Evolutionary conservation across 306 rosid genomes (phyloP), one percentile per base, ranked within the genome.

Genomic region (Gynostemma pentaphyllum): DNA sequence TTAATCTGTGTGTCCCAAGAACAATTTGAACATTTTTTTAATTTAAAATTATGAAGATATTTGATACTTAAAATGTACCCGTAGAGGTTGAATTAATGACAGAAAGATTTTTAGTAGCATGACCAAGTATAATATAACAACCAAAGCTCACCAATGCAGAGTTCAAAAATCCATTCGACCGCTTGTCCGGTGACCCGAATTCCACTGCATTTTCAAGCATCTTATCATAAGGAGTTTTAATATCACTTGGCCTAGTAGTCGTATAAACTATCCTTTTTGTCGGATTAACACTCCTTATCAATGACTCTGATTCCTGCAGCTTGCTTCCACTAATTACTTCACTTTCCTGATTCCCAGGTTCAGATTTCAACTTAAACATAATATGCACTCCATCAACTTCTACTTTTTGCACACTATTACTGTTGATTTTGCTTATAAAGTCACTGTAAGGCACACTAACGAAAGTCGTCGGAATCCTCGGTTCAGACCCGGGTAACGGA

Each of bases 351-450:
- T 46, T 32, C 56, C 61, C 75, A 0, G 70, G 64, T 41, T 84
- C 95, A 39, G 84, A 70, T 75, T 92, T 92, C 82, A 92, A 68
- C 81, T 88, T 92, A 60, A 86, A 92, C 99, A 81, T 84, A 21
- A 92, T 78, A 62, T 84, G 95, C 34, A 92, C 89, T 53, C 95
- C 97, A 74, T 92, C 99, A 67, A 92, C 99, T 84, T 92, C 94
- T 54, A 88, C 99, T 74, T 92, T 92, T 70, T 82, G 95, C 23
- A 92, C 96, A 71, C 84, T 89, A 65, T 92, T 83, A 47, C 73
- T 21, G 68, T 86, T 88, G 5, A 92, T 76, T 72, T 81, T 92
- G 50, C 90, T 84, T 87, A 92, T 63, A 57, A 92, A 92, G 10
- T 92, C 97, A 36, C 97, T 92, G 34, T 92, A 92, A 16, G 99